Percentiles rank a stretch among this genome's conserved stretches.
Evolutionary conservation across 768 basidiomycete species (phyloP).

Genomic region (Hydnum rufescens): DNA sequence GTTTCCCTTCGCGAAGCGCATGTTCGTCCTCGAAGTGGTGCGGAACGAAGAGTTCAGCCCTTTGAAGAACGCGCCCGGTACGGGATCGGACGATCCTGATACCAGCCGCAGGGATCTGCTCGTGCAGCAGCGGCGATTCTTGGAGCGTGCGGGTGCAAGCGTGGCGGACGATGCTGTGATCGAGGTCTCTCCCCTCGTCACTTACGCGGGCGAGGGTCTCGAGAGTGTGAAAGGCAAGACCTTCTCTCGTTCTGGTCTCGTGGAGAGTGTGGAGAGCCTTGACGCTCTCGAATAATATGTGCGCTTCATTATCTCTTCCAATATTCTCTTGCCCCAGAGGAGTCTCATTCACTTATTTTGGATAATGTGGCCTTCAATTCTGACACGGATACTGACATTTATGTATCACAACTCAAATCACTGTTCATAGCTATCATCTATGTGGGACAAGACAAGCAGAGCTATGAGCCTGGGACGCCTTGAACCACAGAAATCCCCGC

Average conservation of each 20-base stretch:
- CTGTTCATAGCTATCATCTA: no score
- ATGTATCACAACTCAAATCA: no score
- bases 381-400: no score
- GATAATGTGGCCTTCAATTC: no score
- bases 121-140: slow-evolving; percentile 68
- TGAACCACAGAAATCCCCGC: no score
- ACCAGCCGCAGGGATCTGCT: slow-evolving; percentile 83
- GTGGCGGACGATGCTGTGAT: slow-evolving; percentile 48
- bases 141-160: slow-evolving; percentile 56
- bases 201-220: slow-evolving; percentile 85
- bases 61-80: slow-evolving; percentile 91
- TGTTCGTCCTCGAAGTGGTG: slow-evolving; percentile 76
- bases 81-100: slow-evolving; percentile 71
- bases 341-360: no score
- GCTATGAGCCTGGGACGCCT: no score
- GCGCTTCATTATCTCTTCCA: no score
- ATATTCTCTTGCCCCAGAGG: no score
- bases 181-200: slow-evolving; percentile 74
- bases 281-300: slow-evolving; percentile 45
- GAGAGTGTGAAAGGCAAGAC: slow-evolving; percentile 56
- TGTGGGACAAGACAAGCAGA: no score
- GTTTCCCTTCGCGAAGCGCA: slow-evolving; percentile 71
- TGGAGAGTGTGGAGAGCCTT: slow-evolving; percentile 45
- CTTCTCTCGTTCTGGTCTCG: slow-evolving; percentile 56
- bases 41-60: slow-evolving; percentile 88